Evolutionary conservation across 163 green algal genomes (phyloP), one percentile per base, ranked within the genome.

Genomic region (Scenedesmus sp.): DNA sequence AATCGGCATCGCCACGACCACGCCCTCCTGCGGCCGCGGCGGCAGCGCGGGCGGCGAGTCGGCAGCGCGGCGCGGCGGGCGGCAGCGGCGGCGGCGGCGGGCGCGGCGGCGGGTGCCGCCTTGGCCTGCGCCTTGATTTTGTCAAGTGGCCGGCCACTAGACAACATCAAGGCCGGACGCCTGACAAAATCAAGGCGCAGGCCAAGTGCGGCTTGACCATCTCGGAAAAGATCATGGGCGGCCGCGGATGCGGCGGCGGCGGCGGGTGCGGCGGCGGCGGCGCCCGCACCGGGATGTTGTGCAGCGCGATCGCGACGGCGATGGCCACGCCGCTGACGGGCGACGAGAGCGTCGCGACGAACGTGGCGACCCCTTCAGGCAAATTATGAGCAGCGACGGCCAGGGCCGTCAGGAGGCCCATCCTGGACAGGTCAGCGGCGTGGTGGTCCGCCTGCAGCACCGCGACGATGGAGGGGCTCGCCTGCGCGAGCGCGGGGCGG

Each of bases 1-100:
- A 24, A 97, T 89, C 5, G 92, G 92, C 81, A 97, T 88, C 0
- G 92, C 90, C 33, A 97, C 91, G 31, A 88, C 91, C 3, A 97
- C 81, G 45, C 92, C 92, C 64, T 92, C 89, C n/a, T n/a, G n/a
- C n/a, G n/a, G n/a, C n/a, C n/a, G 0, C 89, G 89, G n/a, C n/a
- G n/a, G n/a, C n/a, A n/a, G n/a, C n/a, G n/a, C n/a, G n/a, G n/a
- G n/a, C n/a, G n/a, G n/a, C n/a, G n/a, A n/a, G n/a, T n/a, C n/a
- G 17, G 17, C 31, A 14, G 28, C 22, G 17, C n/a, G n/a, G n/a
- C n/a, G n/a, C n/a, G n/a, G n/a, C n/a, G n/a, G n/a, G n/a, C n/a
- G n/a, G n/a, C n/a, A 13, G 10, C 54, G 15, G 54, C 10, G 28
- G 54, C 10, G 11, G 13, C n/a, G 31, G 18, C 10, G 28, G 54